Conservation (phyloP, 2,329 filamentous ascomycete genomes). For the Ceratocystis papillata region DNA sequence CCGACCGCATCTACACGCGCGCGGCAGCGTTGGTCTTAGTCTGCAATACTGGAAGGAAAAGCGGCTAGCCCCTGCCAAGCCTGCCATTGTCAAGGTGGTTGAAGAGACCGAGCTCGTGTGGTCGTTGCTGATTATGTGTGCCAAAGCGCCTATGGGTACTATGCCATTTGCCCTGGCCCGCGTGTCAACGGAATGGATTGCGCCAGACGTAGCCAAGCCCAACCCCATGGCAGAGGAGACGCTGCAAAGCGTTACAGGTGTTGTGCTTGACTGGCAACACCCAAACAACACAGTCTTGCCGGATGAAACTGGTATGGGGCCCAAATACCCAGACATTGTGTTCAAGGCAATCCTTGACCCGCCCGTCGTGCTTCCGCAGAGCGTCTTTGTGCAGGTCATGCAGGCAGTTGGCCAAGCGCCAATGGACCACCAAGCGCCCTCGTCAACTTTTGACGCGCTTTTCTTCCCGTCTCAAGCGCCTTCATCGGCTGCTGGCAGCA, state of each 20-base stretch:
- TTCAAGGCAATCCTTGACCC: conserved; percentile 68
- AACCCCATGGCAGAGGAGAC: conserved; percentile 38
- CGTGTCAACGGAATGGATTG: conserved; percentile 64
- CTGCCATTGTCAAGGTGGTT: conserved; percentile 33
- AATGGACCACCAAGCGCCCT: conserved; percentile 39
- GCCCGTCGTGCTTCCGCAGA: conserved; percentile 57
- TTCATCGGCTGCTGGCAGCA: background rate
- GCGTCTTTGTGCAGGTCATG: conserved; percentile 52
- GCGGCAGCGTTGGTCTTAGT: conserved; percentile 55
- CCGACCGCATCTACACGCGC: conserved; percentile 58
- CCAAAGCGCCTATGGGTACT: conserved; percentile 42
- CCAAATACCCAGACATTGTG: conserved; percentile 56
- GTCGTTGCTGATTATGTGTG: conserved; percentile 58
- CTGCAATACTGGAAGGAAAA: conserved; percentile 68
- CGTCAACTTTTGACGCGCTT: conserved; percentile 47
- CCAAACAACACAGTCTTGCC: conserved; percentile 54
- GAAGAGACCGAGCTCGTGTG: conserved; percentile 45
- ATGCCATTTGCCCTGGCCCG: conserved; percentile 32
- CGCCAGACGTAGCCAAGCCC: conserved; percentile 51
- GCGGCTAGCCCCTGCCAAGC: conserved; percentile 37
- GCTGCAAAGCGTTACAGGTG: conserved; percentile 31
- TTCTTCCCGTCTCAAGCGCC: conserved; percentile 42
- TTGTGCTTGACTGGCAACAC: conserved; percentile 59
- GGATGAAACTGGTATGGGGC: conserved; percentile 36
- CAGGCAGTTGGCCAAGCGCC: conserved; percentile 31